Conservation (phyloP, 83 land plant genomes). For the Thuja plicata region DNA sequence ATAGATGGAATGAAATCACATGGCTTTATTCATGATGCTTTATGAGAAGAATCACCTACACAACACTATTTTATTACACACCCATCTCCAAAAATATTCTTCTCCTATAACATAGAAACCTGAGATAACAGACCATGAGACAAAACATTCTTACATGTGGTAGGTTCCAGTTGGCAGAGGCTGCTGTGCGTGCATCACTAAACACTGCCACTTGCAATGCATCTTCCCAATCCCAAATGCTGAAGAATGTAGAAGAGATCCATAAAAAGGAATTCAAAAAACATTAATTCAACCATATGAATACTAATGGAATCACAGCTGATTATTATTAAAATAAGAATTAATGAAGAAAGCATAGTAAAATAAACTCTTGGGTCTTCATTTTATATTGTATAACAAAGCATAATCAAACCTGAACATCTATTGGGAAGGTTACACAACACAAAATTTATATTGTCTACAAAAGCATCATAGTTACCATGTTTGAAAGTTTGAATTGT, state of each 20-base stretch:
- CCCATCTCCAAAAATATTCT: not conserved
- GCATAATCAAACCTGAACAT: not conserved
- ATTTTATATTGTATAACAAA: not conserved
- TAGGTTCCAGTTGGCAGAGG: constrained; percentile 75
- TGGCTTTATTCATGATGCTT: not conserved
- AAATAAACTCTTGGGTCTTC: not conserved
- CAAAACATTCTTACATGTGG: constrained; percentile 50
- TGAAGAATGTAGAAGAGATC: constrained; percentile 20
- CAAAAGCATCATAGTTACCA: not conserved
- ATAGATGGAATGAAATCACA: not conserved
- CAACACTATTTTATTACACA: not conserved
- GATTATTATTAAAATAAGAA: not conserved
- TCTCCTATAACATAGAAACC: not conserved
- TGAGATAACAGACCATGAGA: not conserved
- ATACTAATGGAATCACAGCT: not conserved
- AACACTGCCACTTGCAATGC: constrained; percentile 47
- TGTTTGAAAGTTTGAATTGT: not conserved
- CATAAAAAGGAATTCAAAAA: not conserved
- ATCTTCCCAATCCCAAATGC: constrained; percentile 83
- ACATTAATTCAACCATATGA: not conserved
- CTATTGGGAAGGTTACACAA: not conserved
- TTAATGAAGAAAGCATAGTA: not conserved
- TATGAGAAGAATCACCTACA: not conserved
- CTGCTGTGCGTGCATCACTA: constrained; percentile 76
- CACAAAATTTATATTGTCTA: not conserved